Conservation (phyloP, 177 flowering plant species). For the Vitis hybrid region DNA sequence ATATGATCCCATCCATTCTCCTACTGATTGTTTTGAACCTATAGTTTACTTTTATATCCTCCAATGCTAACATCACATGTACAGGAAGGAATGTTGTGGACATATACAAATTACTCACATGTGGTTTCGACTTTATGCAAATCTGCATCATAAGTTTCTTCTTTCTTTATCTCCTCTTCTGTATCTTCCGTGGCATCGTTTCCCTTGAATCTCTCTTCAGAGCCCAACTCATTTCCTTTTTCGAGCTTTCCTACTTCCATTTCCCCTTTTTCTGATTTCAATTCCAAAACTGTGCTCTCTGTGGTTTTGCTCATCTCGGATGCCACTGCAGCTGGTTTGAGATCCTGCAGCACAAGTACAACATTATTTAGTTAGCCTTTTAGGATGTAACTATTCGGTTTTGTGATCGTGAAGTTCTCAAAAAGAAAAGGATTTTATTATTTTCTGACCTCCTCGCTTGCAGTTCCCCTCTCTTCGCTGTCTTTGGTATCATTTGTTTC, state of each 20-base stretch:
- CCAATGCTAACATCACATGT: background rate
- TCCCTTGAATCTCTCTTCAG: constrained; percentile 9
- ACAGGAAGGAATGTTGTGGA: background rate
- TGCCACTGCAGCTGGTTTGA: constrained; percentile 6
- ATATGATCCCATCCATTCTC: no score
- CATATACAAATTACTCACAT: background rate
- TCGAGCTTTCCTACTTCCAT: constrained; percentile 3
- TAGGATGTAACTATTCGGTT: background rate
- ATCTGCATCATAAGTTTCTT: background rate
- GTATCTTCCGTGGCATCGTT: constrained; percentile 1
- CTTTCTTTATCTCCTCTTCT: constrained; percentile 10
- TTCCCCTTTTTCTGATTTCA: constrained; percentile 11
- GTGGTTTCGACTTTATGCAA: constrained; percentile 4
- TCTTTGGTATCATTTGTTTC: background rate
- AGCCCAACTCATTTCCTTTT: constrained; percentile 4
- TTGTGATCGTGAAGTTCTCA: background rate
- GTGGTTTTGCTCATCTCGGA: constrained; percentile 9
- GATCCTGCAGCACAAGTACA: constrained; percentile 3
- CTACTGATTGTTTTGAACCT: background rate
- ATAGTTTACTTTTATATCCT: background rate
- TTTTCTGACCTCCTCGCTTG: background rate
- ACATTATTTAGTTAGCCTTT: background rate
- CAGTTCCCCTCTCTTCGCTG: background rate
- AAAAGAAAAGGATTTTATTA: background rate
- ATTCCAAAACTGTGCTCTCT: constrained; percentile 5